These are phyloP conservation scores for Aciculosporium take DNA, from an alignment of 2,329 filamentous ascomycete species.

Conservation along the genomic window DNA sequence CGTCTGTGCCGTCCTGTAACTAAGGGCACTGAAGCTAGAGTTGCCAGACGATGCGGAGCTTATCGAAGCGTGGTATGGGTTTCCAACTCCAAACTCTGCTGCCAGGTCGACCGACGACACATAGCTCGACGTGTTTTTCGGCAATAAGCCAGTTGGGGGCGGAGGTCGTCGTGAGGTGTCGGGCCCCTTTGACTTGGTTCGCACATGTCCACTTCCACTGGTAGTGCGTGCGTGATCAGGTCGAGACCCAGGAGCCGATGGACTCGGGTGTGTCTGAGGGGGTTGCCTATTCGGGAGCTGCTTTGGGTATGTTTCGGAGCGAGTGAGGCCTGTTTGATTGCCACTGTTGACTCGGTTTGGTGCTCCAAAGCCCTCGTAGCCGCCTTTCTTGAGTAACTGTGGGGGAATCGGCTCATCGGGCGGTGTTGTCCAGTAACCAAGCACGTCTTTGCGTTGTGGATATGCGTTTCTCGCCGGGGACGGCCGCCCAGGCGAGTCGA, in stretches of 20 bases:
- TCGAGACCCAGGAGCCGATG: conserved; percentile 32
- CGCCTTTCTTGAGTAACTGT: conserved; percentile 32
- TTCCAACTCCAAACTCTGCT: conserved; percentile 45
- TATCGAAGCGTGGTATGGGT: conserved; percentile 50
- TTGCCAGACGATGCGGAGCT: conserved; percentile 51
- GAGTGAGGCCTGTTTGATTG: conserved; percentile 24
- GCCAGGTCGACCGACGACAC: conserved; percentile 38
- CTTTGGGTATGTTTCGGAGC: conserved; percentile 40
- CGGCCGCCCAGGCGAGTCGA: conserved; percentile 33
- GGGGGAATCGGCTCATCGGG: conserved; percentile 13
- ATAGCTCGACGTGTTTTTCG: conserved; percentile 22
- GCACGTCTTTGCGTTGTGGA: conserved; percentile 17
- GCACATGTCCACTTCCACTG: conserved; percentile 14
- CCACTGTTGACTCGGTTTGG: conserved; percentile 25
- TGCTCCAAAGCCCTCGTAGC: conserved; percentile 44
- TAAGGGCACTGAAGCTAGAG: conserved; percentile 43
- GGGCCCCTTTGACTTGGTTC: conserved; percentile 30
- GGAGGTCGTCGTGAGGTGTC: conserved; percentile 39
- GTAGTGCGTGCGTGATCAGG: conserved; percentile 21
- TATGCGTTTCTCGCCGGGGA: conserved; percentile 21
- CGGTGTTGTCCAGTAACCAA: conserved; percentile 9
- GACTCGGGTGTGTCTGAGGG: conserved; percentile 23
- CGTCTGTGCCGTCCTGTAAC: conserved; percentile 47
- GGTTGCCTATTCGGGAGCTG: conserved; percentile 22
- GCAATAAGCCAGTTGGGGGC: conserved; percentile 34